Evolutionary conservation across 306 rosid genomes (phyloP).

Genomic region (Vicia faba): DNA sequence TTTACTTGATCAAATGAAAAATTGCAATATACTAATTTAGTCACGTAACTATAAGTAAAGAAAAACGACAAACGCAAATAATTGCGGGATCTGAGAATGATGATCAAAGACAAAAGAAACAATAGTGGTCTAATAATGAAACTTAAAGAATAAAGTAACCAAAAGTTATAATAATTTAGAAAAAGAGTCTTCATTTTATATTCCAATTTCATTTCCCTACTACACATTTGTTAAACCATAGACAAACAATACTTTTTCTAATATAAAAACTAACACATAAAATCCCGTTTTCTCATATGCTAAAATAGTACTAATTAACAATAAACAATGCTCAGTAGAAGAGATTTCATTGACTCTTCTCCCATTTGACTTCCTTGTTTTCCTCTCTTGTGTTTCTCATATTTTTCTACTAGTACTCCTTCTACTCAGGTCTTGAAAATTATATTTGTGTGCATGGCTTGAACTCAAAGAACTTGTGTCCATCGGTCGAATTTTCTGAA

Average conservation of each 20-base stretch:
- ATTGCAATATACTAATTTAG: neutral
- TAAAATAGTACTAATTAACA: conserved; percentile 1
- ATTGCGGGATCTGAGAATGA: conserved; percentile 52
- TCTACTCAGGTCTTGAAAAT: conserved; percentile 37
- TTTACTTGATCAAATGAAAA: conserved; percentile 27
- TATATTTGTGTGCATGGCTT: conserved; percentile 40
- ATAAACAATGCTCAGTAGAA: conserved; percentile 41
- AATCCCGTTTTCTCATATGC: conserved; percentile 11
- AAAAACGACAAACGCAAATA: conserved; percentile 47
- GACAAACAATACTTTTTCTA: conserved; percentile 32
- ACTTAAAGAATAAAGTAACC: conserved; percentile 26
- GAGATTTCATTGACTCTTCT: conserved; percentile 45
- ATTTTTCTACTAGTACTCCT: conserved; percentile 27
- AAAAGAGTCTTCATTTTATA: conserved; percentile 33
- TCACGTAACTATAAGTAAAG: conserved; percentile 17
- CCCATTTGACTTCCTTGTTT: conserved; percentile 49
- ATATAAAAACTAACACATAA: conserved; percentile 6
- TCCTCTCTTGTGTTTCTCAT: conserved; percentile 51
- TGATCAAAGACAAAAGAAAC: conserved; percentile 45
- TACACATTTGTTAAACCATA: conserved; percentile 36
- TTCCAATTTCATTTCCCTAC: conserved; percentile 37
- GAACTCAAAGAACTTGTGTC: conserved; percentile 38
- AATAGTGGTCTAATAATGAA: conserved; percentile 34
- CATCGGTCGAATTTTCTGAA: conserved; percentile 40
- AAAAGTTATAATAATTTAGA: conserved; percentile 17